Evolutionary conservation across 2,329 filamentous ascomycete species (phyloP).

Genomic region (Parafenestella ontariensis): DNA sequence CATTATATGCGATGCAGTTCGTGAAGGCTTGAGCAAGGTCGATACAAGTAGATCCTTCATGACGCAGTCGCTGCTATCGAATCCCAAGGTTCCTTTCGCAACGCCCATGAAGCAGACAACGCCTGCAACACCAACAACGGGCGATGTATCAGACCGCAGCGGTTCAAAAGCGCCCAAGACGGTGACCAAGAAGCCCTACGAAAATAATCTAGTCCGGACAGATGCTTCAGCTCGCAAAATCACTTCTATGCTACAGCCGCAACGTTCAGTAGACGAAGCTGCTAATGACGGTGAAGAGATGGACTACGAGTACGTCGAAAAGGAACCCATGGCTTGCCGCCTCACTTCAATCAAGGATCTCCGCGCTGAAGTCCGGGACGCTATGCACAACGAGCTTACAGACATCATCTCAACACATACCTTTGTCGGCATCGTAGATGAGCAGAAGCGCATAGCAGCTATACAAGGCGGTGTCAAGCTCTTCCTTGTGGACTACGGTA

Average conservation of each 20-base stretch:
- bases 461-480: slow-evolving; percentile 93
- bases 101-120: slow-evolving; percentile 48
- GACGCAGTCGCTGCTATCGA: slow-evolving; percentile 81
- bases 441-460: slow-evolving; percentile 83
- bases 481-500: slow-evolving; percentile 91
- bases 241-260: slow-evolving; percentile 86
- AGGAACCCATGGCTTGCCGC: slow-evolving; percentile 72
- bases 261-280: slow-evolving; percentile 45
- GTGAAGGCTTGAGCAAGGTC: slow-evolving; percentile 79
- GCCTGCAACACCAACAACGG: slow-evolving; percentile 25
- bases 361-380: slow-evolving; percentile 78
- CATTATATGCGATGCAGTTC: slow-evolving; percentile 80
- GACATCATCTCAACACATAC: slow-evolving; percentile 88
- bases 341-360: slow-evolving; percentile 87
- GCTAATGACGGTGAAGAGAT: slow-evolving; percentile 57
- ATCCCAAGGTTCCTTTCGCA: slow-evolving; percentile 48
- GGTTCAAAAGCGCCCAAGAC: slow-evolving; percentile 38
- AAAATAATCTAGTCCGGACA: slow-evolving; percentile 89
- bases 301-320: slow-evolving; percentile 75
- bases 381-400: slow-evolving; percentile 83
- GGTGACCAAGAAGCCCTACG: slow-evolving; percentile 62
- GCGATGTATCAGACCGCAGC: slow-evolving; percentile 32
- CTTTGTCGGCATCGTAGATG: slow-evolving; percentile 92
- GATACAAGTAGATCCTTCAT: slow-evolving; percentile 94
- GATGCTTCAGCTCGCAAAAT: slow-evolving; percentile 92